phyloP scores from a whole-genome alignment of 2,329 filamentous ascomycete genomes.

The Trichoderma cornu-damae region DNA sequence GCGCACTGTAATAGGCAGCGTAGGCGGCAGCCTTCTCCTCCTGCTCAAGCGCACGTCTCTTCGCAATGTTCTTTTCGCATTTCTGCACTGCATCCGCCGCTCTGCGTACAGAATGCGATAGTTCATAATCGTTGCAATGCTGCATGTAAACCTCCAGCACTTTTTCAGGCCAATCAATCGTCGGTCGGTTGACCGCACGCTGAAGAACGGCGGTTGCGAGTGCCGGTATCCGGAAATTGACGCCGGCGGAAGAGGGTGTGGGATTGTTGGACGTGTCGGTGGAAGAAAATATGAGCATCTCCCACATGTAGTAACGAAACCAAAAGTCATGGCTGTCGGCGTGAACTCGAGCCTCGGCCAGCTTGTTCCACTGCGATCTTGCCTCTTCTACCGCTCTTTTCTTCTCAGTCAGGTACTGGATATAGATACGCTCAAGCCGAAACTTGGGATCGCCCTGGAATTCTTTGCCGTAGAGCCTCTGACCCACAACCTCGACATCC shows the following conservation, averaged over 20 bases:
- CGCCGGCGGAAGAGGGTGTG: slow-evolving; percentile 42
- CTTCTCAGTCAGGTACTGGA: slow-evolving; percentile 84
- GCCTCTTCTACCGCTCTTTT: slow-evolving; percentile 73
- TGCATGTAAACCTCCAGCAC: slow-evolving; percentile 68
- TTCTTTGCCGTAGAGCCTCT: slow-evolving; percentile 63
- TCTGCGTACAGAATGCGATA: slow-evolving; percentile 65
- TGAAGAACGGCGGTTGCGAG: slow-evolving; percentile 72
- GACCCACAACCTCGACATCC: slow-evolving; percentile 74
- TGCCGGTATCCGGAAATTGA: slow-evolving; percentile 58
- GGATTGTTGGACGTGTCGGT: slow-evolving; percentile 44
- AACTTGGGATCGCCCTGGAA: slow-evolving; percentile 87
- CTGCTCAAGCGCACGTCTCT: slow-evolving; percentile 62
- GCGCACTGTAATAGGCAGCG: slow-evolving; percentile 34
- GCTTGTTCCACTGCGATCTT: slow-evolving; percentile 67
- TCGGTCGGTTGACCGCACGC: slow-evolving; percentile 58
- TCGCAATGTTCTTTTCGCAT: slow-evolving; percentile 56
- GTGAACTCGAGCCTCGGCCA: slow-evolving; percentile 59
- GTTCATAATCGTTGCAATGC: slow-evolving; percentile 88
- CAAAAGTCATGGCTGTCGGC: slow-evolving; percentile 87
- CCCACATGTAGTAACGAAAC: slow-evolving; percentile 88
- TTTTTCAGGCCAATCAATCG: slow-evolving; percentile 71
- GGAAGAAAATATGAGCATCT: slow-evolving; percentile 62
- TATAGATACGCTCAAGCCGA: slow-evolving; percentile 83
- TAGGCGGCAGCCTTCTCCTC: slow-evolving; percentile 53
- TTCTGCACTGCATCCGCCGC: slow-evolving; percentile 71